These are phyloP conservation scores for Naganishia vishniacii DNA, from an alignment of 768 basidiomycete species.

Conservation along the genomic window DNA sequence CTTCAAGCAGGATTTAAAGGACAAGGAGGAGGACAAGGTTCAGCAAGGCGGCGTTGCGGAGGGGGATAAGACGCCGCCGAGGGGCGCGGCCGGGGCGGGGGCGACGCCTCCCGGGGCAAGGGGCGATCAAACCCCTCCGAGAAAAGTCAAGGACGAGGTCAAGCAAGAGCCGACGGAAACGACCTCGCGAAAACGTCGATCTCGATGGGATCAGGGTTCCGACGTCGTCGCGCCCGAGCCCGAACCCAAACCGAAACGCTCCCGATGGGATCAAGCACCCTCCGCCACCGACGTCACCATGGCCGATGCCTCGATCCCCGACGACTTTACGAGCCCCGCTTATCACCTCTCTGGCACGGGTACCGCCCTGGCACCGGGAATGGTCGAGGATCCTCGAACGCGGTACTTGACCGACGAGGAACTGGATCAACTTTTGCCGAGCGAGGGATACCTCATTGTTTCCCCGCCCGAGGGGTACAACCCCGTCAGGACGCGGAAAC, in stretches of 20 bases:
- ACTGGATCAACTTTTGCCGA: constrained; percentile 80
- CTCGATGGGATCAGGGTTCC: constrained; percentile 85
- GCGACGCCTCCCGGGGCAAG: constrained; percentile 61
- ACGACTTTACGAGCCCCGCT: constrained; percentile 45
- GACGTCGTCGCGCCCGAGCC: constrained; percentile 54
- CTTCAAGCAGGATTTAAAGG: constrained; percentile 83
- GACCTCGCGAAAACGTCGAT: constrained; percentile 89
- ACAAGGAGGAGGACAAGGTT: constrained; percentile 73
- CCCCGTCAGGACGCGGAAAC: constrained; percentile 60
- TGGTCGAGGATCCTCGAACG: constrained; percentile 80
- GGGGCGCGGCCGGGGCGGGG: constrained; percentile 48
- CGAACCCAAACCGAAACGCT: constrained; percentile 66
- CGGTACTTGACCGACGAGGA: constrained; percentile 95
- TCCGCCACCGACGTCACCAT: constrained; percentile 48
- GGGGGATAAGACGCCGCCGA: constrained; percentile 63
- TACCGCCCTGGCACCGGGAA: constrained; percentile 31
- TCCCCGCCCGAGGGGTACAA: constrained; percentile 91
- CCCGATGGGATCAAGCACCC: constrained; percentile 96
- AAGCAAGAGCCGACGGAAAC: constrained; percentile 60
- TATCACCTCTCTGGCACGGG: constrained; percentile 20
- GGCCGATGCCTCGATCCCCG: constrained; percentile 31
- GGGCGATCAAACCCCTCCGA: constrained; percentile 28
- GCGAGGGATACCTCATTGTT: constrained; percentile 77
- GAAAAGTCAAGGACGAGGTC: constrained; percentile 26
- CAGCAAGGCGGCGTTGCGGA: constrained; percentile 61